phyloP scores from a whole-genome alignment of 208 protist species.

The Tritrichomonas foetus region DNA sequence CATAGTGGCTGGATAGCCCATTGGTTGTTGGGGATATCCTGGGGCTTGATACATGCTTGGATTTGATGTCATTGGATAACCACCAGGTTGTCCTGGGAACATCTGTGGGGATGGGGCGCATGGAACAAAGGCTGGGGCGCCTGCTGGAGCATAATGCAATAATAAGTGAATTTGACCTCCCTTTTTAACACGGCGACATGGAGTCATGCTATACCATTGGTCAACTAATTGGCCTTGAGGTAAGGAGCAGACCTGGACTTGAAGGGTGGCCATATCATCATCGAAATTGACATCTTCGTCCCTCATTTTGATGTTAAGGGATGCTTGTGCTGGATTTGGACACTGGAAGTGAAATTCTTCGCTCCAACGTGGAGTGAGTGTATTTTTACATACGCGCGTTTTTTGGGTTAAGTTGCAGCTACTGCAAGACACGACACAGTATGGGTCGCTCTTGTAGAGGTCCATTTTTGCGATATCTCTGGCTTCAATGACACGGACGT shows the following conservation, averaged over 20 bases:
- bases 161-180: conserved; percentile 2
- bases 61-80: too few relatives aligned
- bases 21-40: background rate
- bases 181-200: background rate
- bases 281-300: background rate
- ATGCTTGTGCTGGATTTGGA: too few relatives aligned
- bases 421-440: background rate
- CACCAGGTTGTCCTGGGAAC: background rate
- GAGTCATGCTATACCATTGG: background rate
- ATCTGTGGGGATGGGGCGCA: too few relatives aligned
- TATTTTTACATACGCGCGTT: background rate
- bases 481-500: background rate
- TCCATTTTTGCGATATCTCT: background rate
- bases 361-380: background rate
- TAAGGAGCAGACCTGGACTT: background rate
- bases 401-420: background rate
- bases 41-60: background rate
- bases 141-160: background rate
- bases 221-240: background rate
- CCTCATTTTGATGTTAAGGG: background rate
- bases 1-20: background rate
- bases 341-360: too few relatives aligned
- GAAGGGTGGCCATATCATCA: background rate
- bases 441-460: background rate
- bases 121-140: background rate